Conservation (phyloP, 2,329 filamentous ascomycete genomes). For the Microdochium paspali region DNA sequence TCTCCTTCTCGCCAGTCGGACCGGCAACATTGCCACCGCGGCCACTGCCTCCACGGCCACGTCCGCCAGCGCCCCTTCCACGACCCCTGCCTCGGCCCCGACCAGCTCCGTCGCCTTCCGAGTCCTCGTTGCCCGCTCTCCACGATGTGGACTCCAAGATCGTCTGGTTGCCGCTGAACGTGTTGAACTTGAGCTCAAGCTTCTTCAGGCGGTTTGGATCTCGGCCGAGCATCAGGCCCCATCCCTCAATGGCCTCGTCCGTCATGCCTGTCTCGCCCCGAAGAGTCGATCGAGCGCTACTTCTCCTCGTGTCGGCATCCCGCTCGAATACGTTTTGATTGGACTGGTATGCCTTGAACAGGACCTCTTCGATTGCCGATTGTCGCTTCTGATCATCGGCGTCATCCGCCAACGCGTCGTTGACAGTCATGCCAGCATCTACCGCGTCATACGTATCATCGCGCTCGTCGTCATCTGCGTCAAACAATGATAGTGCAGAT, state of each 20-base stretch:
- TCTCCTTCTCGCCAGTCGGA: slow-evolving; percentile 58
- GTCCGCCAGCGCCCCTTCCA: slow-evolving; percentile 19
- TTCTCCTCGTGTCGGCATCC: slow-evolving; percentile 59
- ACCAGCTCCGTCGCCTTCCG: slow-evolving; percentile 32
- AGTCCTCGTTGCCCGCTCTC: slow-evolving; percentile 46
- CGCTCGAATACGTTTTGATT: slow-evolving; percentile 60
- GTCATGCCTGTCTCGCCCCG: slow-evolving; percentile 78
- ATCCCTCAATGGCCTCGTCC: slow-evolving; percentile 89
- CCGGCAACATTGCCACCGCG: slow-evolving; percentile 54
- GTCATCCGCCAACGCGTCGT: slow-evolving; percentile 52
- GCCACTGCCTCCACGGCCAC: slow-evolving; percentile 36
- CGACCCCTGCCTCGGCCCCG: slow-evolving; percentile 39
- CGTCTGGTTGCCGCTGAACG: slow-evolving; percentile 57
- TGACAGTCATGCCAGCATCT: slow-evolving; percentile 84
- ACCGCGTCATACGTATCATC: slow-evolving; percentile 94
- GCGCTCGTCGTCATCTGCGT: slow-evolving; percentile 89
- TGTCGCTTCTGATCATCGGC: slow-evolving; percentile 29
- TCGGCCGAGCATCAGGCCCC: slow-evolving; percentile 76
- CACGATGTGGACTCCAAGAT: slow-evolving; percentile 60
- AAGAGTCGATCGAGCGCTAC: slow-evolving; percentile 51
- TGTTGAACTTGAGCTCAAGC: slow-evolving; percentile 61
- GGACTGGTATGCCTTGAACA: slow-evolving; percentile 65
- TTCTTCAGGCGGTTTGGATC: slow-evolving; percentile 59
- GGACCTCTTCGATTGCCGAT: slow-evolving; percentile 54
- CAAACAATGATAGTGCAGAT: slow-evolving; percentile 79